phyloP scores from a whole-genome alignment of 202 grass and related monocot species.

The Setaria viridis region DNA sequence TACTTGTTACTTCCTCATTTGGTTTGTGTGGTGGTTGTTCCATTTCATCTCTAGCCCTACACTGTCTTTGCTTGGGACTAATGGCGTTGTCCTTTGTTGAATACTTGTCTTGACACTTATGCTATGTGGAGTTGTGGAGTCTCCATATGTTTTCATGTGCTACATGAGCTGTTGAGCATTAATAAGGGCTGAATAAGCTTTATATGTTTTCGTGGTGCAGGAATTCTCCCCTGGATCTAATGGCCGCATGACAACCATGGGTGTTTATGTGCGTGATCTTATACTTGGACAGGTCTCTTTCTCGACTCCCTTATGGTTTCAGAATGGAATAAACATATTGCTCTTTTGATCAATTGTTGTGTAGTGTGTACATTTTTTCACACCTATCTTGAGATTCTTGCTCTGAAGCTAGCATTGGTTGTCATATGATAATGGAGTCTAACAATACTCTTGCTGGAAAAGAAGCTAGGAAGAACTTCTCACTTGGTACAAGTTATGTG shows the following conservation, averaged over 20 bases:
- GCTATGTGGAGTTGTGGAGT: background rate
- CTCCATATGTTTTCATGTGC: conserved; percentile 2
- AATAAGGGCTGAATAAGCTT: conserved; percentile 27
- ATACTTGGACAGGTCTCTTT: conserved; percentile 80
- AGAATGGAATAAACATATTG: background rate
- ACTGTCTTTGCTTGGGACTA: background rate
- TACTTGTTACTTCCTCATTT: background rate
- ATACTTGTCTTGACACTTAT: conserved; percentile 25
- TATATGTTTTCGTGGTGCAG: conserved; percentile 47
- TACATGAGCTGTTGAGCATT: conserved; percentile 17
- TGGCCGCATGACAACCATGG: conserved; percentile 86
- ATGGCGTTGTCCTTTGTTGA: background rate
- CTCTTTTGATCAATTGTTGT: conserved; percentile 3
- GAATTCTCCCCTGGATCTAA: conserved; percentile 87
- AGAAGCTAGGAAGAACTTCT: background rate
- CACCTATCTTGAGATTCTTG: background rate
- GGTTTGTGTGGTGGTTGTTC: background rate
- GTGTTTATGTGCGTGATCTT: conserved; percentile 96
- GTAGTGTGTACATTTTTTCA: background rate
- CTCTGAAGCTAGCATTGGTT: conserved; percentile 8
- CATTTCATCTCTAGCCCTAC: background rate
- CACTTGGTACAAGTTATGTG: background rate
- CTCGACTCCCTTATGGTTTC: conserved; percentile 29
- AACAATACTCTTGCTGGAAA: too few species aligned
- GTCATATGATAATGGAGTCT: background rate